Evolutionary conservation across 177 flowering plant species (phyloP).

Genomic region (Vitis hybrid): DNA sequence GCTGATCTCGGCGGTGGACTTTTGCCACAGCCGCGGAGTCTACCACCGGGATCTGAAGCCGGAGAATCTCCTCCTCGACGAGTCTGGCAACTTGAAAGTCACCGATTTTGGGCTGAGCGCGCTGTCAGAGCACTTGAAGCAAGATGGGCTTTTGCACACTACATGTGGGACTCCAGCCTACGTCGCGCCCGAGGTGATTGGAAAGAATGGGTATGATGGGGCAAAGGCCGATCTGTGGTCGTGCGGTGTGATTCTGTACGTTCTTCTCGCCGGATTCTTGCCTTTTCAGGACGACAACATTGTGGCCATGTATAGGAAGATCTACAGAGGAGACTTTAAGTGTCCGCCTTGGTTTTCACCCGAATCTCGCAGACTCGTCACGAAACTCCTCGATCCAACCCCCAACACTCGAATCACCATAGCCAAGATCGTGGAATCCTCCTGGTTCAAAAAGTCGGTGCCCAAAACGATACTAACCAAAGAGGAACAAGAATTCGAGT

Average conservation of each 20-base stretch:
- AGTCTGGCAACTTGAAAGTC: conserved; percentile 68
- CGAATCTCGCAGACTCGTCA: conserved; percentile 48
- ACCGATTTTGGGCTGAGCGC: conserved; percentile 79
- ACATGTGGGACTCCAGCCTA: conserved; percentile 89
- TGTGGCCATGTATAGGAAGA: conserved; percentile 67
- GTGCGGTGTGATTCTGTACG: conserved; percentile 79
- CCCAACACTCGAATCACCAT: conserved; percentile 57
- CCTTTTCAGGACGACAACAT: conserved; percentile 82
- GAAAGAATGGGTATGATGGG: conserved; percentile 78
- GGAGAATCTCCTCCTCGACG: conserved; percentile 78
- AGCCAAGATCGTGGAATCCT: conserved; percentile 46
- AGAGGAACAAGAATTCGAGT: conserved; percentile 19
- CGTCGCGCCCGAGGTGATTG: conserved; percentile 83
- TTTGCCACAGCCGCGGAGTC: conserved; percentile 88
- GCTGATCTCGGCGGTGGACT: conserved; percentile 75
- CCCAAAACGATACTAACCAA: conserved; percentile 24
- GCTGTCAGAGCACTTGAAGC: conserved; percentile 58
- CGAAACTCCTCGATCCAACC: conserved; percentile 65
- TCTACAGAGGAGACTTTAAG: conserved; percentile 67
- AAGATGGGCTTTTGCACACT: conserved; percentile 75
- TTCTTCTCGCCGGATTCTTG: conserved; percentile 72
- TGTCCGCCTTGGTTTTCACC: conserved; percentile 85
- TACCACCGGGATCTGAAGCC: conserved; percentile 87
- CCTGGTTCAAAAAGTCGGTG: conserved; percentile 66
- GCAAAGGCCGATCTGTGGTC: conserved; percentile 87